phyloP scores from a whole-genome alignment of 345 rosid genomes.

The Iberis pinnata region DNA sequence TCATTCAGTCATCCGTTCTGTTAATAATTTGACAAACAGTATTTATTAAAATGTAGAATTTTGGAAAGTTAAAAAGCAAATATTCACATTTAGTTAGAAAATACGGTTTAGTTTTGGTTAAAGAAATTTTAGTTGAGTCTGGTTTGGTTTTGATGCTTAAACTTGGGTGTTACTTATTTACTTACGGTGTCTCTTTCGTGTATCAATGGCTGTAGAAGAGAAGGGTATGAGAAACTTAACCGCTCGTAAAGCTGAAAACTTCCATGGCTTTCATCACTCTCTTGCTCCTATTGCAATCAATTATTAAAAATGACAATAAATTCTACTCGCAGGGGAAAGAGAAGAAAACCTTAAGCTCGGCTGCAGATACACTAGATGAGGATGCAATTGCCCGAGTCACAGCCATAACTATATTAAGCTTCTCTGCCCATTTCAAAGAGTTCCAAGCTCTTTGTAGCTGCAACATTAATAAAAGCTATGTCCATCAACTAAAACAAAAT shows the following conservation, averaged over 20 bases:
- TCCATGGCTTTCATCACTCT: constrained; percentile 26
- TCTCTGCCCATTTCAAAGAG: constrained; percentile 53
- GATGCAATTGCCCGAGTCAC: constrained; percentile 57
- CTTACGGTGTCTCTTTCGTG: constrained; percentile 84
- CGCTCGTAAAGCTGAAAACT: constrained; percentile 55
- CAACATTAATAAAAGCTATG: constrained; percentile 10
- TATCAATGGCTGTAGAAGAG: constrained; percentile 63
- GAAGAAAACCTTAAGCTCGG: constrained; percentile 37
- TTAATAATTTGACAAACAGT: too few species aligned
- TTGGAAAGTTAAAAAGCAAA: too few species aligned
- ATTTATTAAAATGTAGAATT: too few species aligned
- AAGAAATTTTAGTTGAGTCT: too few species aligned
- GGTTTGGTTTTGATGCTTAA: background rate
- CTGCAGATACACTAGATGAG: constrained; percentile 34
- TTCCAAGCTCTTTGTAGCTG: constrained; percentile 83
- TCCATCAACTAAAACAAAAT: background rate
- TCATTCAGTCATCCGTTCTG: too few species aligned
- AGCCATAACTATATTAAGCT: constrained; percentile 41
- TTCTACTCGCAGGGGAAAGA: background rate
- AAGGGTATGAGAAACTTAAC: constrained; percentile 65
- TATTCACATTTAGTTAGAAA: too few species aligned
- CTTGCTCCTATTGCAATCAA: constrained; percentile 41
- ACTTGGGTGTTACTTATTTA: constrained; percentile 32
- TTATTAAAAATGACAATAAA: too few species aligned
- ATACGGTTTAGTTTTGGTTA: too few species aligned